Conservation (phyloP, 2,329 filamentous ascomycete genomes). For the Fusarium odoratissimum region DNA sequence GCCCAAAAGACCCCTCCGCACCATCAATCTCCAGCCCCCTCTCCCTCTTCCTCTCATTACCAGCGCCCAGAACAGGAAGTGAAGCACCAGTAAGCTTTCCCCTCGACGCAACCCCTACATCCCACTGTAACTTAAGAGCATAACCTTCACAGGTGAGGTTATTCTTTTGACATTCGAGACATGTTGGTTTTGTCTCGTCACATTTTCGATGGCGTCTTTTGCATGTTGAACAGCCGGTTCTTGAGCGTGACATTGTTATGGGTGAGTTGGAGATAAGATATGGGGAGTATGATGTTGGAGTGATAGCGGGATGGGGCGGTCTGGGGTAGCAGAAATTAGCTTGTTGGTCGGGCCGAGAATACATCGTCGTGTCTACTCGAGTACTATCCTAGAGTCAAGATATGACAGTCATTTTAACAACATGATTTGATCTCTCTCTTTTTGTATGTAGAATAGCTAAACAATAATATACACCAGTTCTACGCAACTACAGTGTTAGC, state of each 20-base stretch:
- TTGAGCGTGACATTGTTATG: conserved; percentile 23
- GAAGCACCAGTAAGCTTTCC: conserved; percentile 16
- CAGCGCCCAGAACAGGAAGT: background rate
- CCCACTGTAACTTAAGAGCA: conserved; percentile 28
- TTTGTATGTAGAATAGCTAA: too few species aligned
- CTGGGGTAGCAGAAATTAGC: conserved; percentile 10
- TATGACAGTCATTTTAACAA: too few species aligned
- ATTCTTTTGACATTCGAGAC: conserved; percentile 21
- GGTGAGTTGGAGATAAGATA: background rate
- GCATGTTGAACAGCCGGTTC: conserved; percentile 33
- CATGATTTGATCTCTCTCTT: too few species aligned
- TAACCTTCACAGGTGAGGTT: conserved; percentile 29
- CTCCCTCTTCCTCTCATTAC: background rate
- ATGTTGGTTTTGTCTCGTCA: conserved; percentile 32
- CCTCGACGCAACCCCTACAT: conserved; percentile 26
- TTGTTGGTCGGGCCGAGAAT: background rate
- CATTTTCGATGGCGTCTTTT: conserved; percentile 40
- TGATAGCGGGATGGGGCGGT: background rate
- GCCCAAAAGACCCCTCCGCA: background rate
- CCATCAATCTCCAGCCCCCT: background rate
- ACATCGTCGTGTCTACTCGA: background rate
- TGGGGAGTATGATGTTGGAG: too few species aligned
- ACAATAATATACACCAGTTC: too few species aligned
- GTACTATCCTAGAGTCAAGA: too few species aligned
- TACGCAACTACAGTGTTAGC: too few species aligned